Base-by-base conservation (phyloP, 1,284 basidiomycete species). In the Peniophora sp. region DNA sequence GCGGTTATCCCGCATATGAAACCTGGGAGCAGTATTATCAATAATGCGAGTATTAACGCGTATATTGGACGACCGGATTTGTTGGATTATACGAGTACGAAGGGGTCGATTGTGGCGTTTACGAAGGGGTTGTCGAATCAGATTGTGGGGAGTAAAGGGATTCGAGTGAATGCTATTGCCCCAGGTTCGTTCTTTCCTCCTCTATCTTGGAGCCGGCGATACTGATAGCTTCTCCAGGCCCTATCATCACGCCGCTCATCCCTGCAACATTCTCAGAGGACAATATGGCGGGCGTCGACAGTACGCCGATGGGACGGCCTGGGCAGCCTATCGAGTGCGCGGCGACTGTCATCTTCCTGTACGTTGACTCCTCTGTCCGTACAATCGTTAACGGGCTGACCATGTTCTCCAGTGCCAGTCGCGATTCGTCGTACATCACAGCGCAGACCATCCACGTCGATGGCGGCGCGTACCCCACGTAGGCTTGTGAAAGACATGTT, bases 321-420 rank as follows among this genome's bases (percentile, higher is more conserved):
- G 78, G 78, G 19, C 78, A 81, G 59, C 79, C 78, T 3, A 65
- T 79, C 47, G 78, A 82, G 59, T 64, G 76, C 32, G 79, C 78
- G 6, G 77, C 77, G 1, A 71, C 69, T 25, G 75, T 74, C 55
- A 75, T 80, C 20, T 81, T 75, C 66, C 67, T 81, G 36, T 72
- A 75, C 64, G 67, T 65, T 47, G 10, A 36, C 19, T 41, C 24
- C 63, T 54, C 1, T 41, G 16, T 6, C 34, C 32, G 22, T n/a
- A n/a, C 20, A 47, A 10, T 38, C 2, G 14, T 8, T 17, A 16
- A 8, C 16, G 8, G 16, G 38, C 38, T 41, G 38, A 41, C 38
- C 38, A 8, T n/a, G 38, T 41, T n/a, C 8, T 5, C 5, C 16
- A 41, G 38, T 47, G 17, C 39, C 50, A 14, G 25, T 27, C 16